Evolutionary conservation across 2,329 filamentous ascomycete genomes (phyloP).

Genomic region (Fusarium chlamydosporum): DNA sequence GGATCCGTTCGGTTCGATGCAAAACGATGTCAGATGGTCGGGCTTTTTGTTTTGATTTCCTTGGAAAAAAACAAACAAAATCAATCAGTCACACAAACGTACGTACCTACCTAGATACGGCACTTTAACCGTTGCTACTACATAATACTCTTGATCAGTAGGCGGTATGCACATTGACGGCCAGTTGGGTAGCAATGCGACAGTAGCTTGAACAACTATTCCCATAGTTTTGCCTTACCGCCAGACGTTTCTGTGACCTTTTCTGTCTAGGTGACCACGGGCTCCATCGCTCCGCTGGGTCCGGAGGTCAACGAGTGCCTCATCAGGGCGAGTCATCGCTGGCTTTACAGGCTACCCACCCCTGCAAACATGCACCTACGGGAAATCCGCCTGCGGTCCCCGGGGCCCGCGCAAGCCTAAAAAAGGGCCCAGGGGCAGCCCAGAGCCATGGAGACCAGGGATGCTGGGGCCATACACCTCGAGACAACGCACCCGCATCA

Average conservation of each 20-base stretch:
- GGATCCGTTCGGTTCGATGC: not conserved
- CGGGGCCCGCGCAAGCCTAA: slow-evolving; percentile 45
- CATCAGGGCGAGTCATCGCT: slow-evolving; percentile 44
- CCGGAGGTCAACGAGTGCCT: slow-evolving; percentile 36
- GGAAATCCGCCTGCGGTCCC: slow-evolving; percentile 48
- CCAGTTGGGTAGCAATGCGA: slow-evolving; percentile 52
- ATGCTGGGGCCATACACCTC: slow-evolving; percentile 48
- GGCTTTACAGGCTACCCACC: slow-evolving; percentile 36
- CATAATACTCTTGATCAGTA: slow-evolving; percentile 16
- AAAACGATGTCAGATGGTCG: not conserved
- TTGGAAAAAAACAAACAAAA: slow-evolving; percentile 32
- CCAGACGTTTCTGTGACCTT: slow-evolving; percentile 34
- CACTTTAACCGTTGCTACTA: slow-evolving; percentile 11
- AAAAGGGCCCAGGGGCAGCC: slow-evolving; percentile 42
- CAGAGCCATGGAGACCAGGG: slow-evolving; percentile 7
- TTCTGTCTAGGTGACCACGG: slow-evolving; percentile 19
- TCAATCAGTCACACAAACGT: not conserved
- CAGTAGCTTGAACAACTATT: slow-evolving; percentile 46
- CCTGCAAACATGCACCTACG: slow-evolving; percentile 42
- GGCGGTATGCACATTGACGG: slow-evolving; percentile 37
- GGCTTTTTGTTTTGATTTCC: slow-evolving; percentile 23
- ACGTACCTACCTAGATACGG: too few relatives aligned
- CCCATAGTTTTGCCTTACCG: slow-evolving; percentile 42
- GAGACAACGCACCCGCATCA: slow-evolving; percentile 49
- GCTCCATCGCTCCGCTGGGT: slow-evolving; percentile 36